phyloP scores from a whole-genome alignment of 2,329 filamentous ascomycete species.

The Basipetospora chlamydospora region DNA sequence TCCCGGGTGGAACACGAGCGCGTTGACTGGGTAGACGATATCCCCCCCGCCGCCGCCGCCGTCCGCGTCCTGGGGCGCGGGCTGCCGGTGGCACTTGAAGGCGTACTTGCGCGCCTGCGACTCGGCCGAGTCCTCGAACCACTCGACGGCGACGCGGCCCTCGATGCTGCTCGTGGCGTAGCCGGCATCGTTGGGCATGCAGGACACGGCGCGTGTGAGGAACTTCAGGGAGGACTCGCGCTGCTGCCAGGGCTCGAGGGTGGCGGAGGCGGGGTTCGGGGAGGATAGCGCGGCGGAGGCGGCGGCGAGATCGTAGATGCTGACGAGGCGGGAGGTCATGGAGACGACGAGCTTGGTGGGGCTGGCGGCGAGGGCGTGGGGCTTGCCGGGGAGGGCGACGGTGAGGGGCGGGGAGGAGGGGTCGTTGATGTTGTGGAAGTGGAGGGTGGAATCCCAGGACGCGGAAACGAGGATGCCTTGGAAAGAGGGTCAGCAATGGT shows the following conservation, averaged over 20 bases:
- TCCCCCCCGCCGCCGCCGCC: constrained; percentile 72
- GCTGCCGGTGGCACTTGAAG: constrained; percentile 93
- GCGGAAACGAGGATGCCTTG: constrained; percentile 67
- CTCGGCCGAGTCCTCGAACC: constrained; percentile 82
- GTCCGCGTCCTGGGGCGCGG: constrained; percentile 38
- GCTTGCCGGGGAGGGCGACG: constrained; percentile 67
- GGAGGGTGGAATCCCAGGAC: constrained; percentile 86
- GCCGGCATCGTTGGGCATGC: constrained; percentile 92
- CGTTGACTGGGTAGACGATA: constrained; percentile 83
- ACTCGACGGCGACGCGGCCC: constrained; percentile 89
- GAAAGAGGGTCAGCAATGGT: too few relatives aligned
- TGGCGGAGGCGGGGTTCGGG: constrained; percentile 18
- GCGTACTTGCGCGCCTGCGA: constrained; percentile 91
- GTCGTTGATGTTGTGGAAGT: constrained; percentile 56
- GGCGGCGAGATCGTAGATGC: constrained; percentile 78
- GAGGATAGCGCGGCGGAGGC: constrained; percentile 42
- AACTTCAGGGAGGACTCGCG: constrained; percentile 92
- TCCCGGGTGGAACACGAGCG: constrained; percentile 72
- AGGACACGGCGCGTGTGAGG: constrained; percentile 82
- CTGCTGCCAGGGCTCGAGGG: constrained; percentile 73
- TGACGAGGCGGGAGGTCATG: constrained; percentile 85
- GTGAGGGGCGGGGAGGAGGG: constrained; percentile 40
- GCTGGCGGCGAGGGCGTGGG: constrained; percentile 71
- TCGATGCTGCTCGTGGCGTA: constrained; percentile 91
- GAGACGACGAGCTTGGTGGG: constrained; percentile 78